Conservation (phyloP, 176 grass and related monocot species). For the Bonia amplexicaulis region DNA sequence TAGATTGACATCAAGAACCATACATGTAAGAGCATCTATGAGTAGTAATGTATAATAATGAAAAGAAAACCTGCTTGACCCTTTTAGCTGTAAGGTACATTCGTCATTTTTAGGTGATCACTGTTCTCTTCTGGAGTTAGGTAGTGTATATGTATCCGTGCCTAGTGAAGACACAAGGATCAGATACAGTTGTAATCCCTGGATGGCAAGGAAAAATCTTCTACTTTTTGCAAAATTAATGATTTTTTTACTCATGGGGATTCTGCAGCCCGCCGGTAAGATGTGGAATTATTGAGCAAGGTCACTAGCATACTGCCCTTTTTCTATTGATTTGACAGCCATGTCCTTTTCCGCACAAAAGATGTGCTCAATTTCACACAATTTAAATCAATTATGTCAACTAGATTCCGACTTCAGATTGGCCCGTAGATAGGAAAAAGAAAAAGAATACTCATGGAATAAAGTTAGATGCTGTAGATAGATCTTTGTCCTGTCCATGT, state of each 20-base stretch:
- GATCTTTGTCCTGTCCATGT: conserved; percentile 20
- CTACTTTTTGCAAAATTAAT: conserved; percentile 18
- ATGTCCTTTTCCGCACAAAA: conserved; percentile 22
- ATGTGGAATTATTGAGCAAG: conserved; percentile 35
- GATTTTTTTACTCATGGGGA: not conserved
- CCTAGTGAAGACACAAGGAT: not conserved
- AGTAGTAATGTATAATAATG: not conserved
- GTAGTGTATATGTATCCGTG: not conserved
- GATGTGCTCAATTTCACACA: conserved; percentile 2
- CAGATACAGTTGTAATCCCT: conserved; percentile 13
- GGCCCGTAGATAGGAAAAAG: conserved; percentile 3
- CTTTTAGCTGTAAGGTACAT: not conserved
- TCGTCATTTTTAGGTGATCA: not conserved
- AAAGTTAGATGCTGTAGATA: conserved; percentile 21
- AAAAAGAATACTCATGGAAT: conserved; percentile 8
- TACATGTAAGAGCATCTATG: not conserved
- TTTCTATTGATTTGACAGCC: conserved; percentile 31
- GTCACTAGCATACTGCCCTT: not conserved
- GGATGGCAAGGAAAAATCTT: conserved; percentile 11
- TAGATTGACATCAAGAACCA: not conserved
- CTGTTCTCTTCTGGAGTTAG: not conserved
- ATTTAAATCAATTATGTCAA: conserved; percentile 10
- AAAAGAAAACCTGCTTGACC: not conserved
- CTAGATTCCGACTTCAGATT: conserved; percentile 14
- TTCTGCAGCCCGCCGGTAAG: conserved; percentile 31